These are phyloP conservation scores for Oryza glumipatula DNA, from an alignment of 176 grass and related monocot species.

Conservation along the genomic window DNA sequence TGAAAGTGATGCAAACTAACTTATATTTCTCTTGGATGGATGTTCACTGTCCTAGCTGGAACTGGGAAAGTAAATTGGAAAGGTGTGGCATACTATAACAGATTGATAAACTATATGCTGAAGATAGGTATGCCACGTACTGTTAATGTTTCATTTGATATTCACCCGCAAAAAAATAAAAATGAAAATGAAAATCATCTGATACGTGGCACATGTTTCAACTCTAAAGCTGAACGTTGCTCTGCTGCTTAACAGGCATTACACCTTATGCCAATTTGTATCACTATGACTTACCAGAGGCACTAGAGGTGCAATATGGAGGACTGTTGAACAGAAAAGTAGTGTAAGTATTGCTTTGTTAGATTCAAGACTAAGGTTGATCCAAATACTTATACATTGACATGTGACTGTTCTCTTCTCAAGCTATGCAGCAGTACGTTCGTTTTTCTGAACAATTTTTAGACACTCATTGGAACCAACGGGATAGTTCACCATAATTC, in stretches of 20 bases:
- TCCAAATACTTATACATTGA: too few species aligned
- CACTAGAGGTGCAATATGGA: slow-evolving; percentile 56
- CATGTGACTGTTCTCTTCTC: too few species aligned
- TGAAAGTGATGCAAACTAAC: background rate
- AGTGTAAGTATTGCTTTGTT: slow-evolving; percentile 52
- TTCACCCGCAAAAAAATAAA: background rate
- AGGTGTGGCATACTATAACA: slow-evolving; percentile 70
- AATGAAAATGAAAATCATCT: background rate
- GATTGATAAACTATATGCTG: slow-evolving; percentile 65
- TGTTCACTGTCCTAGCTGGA: slow-evolving; percentile 45
- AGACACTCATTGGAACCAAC: background rate
- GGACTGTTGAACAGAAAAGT: slow-evolving; percentile 59
- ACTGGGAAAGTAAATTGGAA: slow-evolving; percentile 57
- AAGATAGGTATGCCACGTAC: slow-evolving; percentile 45
- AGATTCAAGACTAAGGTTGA: background rate
- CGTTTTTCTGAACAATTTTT: background rate
- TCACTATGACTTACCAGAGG: slow-evolving; percentile 68
- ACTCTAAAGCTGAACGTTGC: background rate
- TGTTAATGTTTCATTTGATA: background rate
- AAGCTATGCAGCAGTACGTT: background rate
- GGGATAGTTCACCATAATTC: background rate
- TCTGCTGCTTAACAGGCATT: slow-evolving; percentile 47
- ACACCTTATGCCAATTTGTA: slow-evolving; percentile 77
- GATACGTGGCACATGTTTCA: background rate
- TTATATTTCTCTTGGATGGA: background rate